These are phyloP conservation scores for Grifola frondosa DNA, from an alignment of 1,284 basidiomycete genomes.

Conservation along the genomic window DNA sequence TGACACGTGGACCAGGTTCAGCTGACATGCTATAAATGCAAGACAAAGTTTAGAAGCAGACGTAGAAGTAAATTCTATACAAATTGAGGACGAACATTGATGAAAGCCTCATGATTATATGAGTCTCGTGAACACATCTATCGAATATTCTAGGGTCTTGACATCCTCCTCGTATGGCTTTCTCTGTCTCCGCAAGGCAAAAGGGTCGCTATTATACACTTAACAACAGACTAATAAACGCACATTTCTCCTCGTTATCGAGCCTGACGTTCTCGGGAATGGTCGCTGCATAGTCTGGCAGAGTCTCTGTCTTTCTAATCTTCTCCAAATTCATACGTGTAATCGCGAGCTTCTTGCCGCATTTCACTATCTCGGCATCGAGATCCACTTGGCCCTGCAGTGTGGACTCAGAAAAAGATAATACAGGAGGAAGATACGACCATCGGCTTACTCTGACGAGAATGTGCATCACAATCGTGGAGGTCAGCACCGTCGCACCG, in stretches of 20 bases:
- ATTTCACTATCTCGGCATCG: conserved; percentile 81
- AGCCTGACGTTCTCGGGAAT: conserved; percentile 77
- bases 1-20: no score
- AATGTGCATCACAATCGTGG: conserved; percentile 76
- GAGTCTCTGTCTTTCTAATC: conserved; percentile 70
- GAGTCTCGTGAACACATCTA: conserved; percentile 44
- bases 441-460: conserved; percentile 72
- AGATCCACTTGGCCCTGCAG: conserved; percentile 72
- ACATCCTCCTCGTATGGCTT: conserved; percentile 47
- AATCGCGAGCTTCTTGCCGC: conserved; percentile 83
- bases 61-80: neutral
- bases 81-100: neutral
- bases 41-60: no score
- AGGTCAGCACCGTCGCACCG: conserved; percentile 79
- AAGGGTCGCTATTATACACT: no score
- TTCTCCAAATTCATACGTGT: conserved; percentile 73
- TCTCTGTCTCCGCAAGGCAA: no score
- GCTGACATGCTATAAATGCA: no score
- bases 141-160: conserved; percentile 41
- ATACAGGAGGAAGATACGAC: neutral
- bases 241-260: conserved; percentile 76
- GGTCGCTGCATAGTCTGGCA: conserved; percentile 75
- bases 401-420: neutral
- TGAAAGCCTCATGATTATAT: conserved; percentile 24
- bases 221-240: no score